Evolutionary conservation across 1,284 basidiomycete species (phyloP).

Genomic region (Naganishia sp.): DNA sequence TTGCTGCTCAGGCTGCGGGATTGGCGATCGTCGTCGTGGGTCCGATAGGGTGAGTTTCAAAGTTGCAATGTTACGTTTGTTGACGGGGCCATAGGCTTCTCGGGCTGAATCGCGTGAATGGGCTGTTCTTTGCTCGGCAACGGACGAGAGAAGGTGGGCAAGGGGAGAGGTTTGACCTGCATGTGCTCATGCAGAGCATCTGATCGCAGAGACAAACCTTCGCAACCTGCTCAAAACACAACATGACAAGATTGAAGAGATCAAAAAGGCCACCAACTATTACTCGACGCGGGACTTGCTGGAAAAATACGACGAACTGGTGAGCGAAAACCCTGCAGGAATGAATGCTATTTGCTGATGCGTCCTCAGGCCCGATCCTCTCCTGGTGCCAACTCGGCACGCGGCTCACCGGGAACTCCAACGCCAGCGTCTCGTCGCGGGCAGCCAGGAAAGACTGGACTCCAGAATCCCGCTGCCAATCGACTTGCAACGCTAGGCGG

Average conservation of each 20-base stretch:
- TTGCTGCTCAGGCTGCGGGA: slow-evolving; percentile 59
- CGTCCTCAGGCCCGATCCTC: slow-evolving; percentile 12
- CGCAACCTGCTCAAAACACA: slow-evolving; percentile 75
- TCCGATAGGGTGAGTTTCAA: slow-evolving; percentile 71
- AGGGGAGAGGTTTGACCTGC: background rate
- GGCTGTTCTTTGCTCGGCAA: slow-evolving; percentile 82
- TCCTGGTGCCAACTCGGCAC: slow-evolving; percentile 12
- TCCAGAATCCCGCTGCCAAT: background rate
- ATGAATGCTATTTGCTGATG: background rate
- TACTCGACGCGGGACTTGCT: slow-evolving; percentile 87
- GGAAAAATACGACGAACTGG: slow-evolving; percentile 78
- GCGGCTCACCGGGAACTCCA: slow-evolving; percentile 19
- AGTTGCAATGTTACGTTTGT: background rate
- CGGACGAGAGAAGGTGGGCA: slow-evolving; percentile 78
- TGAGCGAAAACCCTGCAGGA: too few relatives aligned
- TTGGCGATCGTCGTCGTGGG: slow-evolving; percentile 65
- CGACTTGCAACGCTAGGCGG: slow-evolving; percentile 34
- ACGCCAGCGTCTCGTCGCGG: slow-evolving; percentile 23
- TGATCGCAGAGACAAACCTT: slow-evolving; percentile 70
- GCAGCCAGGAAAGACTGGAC: background rate
- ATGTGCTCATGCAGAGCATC: background rate
- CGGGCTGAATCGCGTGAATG: slow-evolving; percentile 76
- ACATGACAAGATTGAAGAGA: slow-evolving; percentile 85
- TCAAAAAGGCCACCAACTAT: slow-evolving; percentile 96
- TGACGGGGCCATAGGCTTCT: slow-evolving; percentile 63